Evolutionary conservation across 495 filamentous ascomycete species (phyloP).

Genomic region (Daldinia caldariorum): DNA sequence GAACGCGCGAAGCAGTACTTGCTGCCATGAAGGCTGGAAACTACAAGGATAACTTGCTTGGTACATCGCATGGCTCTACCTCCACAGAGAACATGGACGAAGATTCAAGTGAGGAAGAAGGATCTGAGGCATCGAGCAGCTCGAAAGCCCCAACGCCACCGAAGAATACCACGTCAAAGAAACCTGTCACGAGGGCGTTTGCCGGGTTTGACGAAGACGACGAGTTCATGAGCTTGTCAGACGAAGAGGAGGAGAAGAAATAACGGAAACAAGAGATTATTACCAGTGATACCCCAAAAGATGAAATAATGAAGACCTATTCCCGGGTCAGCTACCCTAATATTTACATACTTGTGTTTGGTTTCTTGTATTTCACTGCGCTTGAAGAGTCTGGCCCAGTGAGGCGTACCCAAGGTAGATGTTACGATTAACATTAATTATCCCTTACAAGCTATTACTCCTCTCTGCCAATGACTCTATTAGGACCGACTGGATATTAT

Average conservation of each 20-base stretch:
- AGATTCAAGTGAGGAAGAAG: slow-evolving; percentile 50
- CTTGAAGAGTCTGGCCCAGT: no score
- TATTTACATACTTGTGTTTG: background rate
- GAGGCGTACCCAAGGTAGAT: no score
- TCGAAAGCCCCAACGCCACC: slow-evolving; percentile 51
- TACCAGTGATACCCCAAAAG: slow-evolving; percentile 26
- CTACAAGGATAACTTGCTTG: slow-evolving; percentile 62
- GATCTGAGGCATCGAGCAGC: slow-evolving; percentile 47
- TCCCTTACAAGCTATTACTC: background rate
- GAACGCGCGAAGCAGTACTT: slow-evolving; percentile 83
- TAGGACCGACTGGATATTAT: background rate
- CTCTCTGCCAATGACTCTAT: background rate
- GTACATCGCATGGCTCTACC: slow-evolving; percentile 55
- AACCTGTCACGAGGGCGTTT: slow-evolving; percentile 64
- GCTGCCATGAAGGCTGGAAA: slow-evolving; percentile 76
- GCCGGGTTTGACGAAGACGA: slow-evolving; percentile 92
- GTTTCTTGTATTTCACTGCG: no score
- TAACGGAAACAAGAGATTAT: background rate
- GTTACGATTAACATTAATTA: no score
- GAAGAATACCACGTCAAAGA: slow-evolving; percentile 54
- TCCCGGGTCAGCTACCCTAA: background rate
- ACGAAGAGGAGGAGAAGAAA: slow-evolving; percentile 59
- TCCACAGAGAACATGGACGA: slow-evolving; percentile 55
- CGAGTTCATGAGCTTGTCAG: slow-evolving; percentile 85
- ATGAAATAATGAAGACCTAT: background rate